phyloP scores from a whole-genome alignment of 495 filamentous ascomycete species.

The Tuber magnatum region DNA sequence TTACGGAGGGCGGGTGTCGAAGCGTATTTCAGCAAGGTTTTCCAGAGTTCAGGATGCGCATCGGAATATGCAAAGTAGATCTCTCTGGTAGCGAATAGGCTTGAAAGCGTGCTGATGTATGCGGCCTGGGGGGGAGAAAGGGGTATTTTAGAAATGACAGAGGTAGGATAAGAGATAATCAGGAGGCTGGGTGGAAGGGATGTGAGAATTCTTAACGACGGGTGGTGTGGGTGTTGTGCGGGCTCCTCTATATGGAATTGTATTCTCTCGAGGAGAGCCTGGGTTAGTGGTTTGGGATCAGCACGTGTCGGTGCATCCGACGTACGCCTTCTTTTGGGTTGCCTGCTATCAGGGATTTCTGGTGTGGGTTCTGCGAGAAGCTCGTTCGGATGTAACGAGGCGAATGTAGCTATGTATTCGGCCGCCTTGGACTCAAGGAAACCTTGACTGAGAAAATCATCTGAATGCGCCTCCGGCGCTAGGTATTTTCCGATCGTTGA shows the following conservation, averaged over 20 bases:
- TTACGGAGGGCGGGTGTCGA: constrained; percentile 28
- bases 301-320: constrained; percentile 1
- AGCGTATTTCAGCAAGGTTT: constrained; percentile 16
- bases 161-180: constrained; percentile 8
- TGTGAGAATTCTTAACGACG: constrained; percentile 24
- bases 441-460: constrained; percentile 23
- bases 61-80: constrained; percentile 26
- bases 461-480: constrained; percentile 29
- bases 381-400: constrained; percentile 16
- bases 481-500: constrained; percentile 24
- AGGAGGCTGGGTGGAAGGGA: constrained; percentile 28
- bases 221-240: constrained; percentile 20
- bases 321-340: constrained; percentile 12
- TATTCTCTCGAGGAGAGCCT: constrained; percentile 21
- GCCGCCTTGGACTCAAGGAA: constrained; percentile 33
- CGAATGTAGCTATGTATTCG: constrained; percentile 31
- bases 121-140: constrained; percentile 29
- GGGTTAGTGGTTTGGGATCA: constrained; percentile 9
- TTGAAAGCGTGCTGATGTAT: constrained; percentile 24
- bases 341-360: constrained; percentile 10
- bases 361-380: constrained; percentile 19
- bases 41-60: constrained; percentile 23
- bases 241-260: constrained; percentile 14
- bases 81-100: constrained; percentile 18
- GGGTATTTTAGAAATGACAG: constrained; percentile 18